A percentile compares a stretch with the other conserved stretches of the same genome.
Conservation (phyloP, 305 asterid genomes). For the Fraxinus baroniana region DNA sequence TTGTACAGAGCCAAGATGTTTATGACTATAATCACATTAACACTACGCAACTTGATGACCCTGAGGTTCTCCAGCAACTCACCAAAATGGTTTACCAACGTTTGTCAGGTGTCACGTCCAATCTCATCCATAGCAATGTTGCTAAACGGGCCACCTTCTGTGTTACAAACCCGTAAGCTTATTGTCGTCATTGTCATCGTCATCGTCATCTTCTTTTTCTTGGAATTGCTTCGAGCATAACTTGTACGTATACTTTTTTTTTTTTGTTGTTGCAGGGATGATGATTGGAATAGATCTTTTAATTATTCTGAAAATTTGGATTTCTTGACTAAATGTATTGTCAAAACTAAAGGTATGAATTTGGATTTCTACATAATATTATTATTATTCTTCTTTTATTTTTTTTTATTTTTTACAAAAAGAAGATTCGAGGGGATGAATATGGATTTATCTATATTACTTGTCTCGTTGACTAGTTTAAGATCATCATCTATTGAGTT, state of each 20-base stretch:
- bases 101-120: conserved; percentile 36
- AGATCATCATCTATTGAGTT: not conserved
- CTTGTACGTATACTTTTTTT: not conserved
- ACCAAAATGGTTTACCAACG: conserved; percentile 37
- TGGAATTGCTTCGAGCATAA: not conserved
- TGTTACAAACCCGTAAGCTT: conserved; percentile 42
- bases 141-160: conserved; percentile 43
- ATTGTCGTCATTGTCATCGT: not conserved
- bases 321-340: conserved; percentile 63
- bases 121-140: conserved; percentile 39
- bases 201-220: not conserved
- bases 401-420: not conserved
- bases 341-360: conserved; percentile 51
- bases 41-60: conserved; percentile 32
- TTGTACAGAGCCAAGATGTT: conserved; percentile 37
- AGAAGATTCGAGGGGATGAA: not conserved
- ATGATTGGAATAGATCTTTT: conserved; percentile 77
- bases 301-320: conserved; percentile 57
- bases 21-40: conserved; percentile 25
- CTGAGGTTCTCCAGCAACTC: conserved; percentile 28
- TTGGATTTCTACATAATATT: not conserved
- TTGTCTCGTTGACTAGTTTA: not conserved
- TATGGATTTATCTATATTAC: not conserved
- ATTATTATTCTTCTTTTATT: too few species aligned
- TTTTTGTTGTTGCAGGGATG: conserved; percentile 46